Evolutionary conservation across 306 rosid species (phyloP).

Genomic region (Aeschynomene evenia): DNA sequence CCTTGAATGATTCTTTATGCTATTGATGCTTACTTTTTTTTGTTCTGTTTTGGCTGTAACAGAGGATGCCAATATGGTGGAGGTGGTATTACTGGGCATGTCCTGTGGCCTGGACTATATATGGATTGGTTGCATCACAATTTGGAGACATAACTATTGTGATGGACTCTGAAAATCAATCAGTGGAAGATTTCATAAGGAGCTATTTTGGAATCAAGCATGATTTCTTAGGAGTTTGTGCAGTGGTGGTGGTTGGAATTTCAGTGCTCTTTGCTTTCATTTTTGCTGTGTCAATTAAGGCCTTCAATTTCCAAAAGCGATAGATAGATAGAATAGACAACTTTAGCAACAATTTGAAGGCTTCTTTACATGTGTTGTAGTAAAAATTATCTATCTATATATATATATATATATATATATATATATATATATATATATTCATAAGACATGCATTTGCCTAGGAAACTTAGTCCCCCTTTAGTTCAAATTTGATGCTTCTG

Average conservation of each 20-base stretch:
- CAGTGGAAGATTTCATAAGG: constrained; percentile 26
- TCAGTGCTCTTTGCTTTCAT: constrained; percentile 34
- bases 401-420: too few relatives aligned
- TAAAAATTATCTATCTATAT: too few relatives aligned
- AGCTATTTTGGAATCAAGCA: constrained; percentile 37
- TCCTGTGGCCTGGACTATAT: constrained; percentile 52
- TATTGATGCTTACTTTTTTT: background rate
- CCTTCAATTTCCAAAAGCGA: constrained; percentile 42
- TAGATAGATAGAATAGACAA: background rate
- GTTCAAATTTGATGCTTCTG: too few relatives aligned
- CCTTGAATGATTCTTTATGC: too few relatives aligned
- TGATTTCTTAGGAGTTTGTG: background rate
- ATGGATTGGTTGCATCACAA: constrained; percentile 42
- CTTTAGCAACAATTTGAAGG: background rate
- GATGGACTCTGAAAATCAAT: background rate
- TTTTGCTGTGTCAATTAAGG: constrained; percentile 31
- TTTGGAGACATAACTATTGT: constrained; percentile 30
- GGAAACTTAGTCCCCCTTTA: too few relatives aligned
- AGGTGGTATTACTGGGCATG: constrained; percentile 65
- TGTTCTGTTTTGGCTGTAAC: background rate
- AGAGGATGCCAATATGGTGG: constrained; percentile 69
- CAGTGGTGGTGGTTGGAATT: constrained; percentile 7
- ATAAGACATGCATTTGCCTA: too few relatives aligned
- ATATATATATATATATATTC: too few relatives aligned
- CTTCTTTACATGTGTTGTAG: too few relatives aligned